Percentiles rank a stretch among this genome's conserved stretches.
phyloP scores from a whole-genome alignment of 2,329 filamentous ascomycete species.

The Aspergillus costaricaensis region DNA sequence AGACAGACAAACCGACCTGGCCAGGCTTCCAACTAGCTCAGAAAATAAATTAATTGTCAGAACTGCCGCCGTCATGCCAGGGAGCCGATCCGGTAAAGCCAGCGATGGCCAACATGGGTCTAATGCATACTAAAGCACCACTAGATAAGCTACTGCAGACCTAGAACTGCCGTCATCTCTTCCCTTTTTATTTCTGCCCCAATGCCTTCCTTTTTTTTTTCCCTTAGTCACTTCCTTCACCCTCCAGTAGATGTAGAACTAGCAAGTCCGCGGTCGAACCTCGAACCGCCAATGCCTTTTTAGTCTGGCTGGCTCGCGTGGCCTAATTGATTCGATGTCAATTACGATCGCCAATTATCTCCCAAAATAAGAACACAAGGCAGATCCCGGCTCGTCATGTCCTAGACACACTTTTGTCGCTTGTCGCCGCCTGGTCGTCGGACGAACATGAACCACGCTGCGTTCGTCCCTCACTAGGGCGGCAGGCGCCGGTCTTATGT shows the following conservation, averaged over 20 bases:
- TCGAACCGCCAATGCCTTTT: background rate
- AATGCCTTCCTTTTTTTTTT: too few species aligned
- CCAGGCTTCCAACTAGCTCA: too few species aligned
- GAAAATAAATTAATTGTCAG: too few species aligned
- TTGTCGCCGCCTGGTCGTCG: background rate
- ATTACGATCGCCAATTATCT: background rate
- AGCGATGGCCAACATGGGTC: background rate
- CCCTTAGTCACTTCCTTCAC: too few species aligned
- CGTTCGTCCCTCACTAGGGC: background rate
- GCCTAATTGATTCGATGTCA: background rate
- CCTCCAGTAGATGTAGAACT: background rate
- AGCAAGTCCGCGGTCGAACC: background rate
- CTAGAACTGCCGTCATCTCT: background rate
- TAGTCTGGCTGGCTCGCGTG: background rate
- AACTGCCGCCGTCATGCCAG: background rate
- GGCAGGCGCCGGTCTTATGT: background rate
- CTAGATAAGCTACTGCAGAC: conserved; percentile 4
- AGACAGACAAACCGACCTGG: background rate
- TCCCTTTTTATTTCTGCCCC: background rate
- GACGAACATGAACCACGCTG: background rate
- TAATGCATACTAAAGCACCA: conserved; percentile 1
- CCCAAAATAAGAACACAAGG: background rate
- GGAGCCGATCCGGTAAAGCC: background rate
- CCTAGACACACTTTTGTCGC: background rate
- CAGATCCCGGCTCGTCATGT: background rate